Base-by-base conservation (phyloP, 1,284 basidiomycete genomes). In the Puccinia novopanici region DNA sequence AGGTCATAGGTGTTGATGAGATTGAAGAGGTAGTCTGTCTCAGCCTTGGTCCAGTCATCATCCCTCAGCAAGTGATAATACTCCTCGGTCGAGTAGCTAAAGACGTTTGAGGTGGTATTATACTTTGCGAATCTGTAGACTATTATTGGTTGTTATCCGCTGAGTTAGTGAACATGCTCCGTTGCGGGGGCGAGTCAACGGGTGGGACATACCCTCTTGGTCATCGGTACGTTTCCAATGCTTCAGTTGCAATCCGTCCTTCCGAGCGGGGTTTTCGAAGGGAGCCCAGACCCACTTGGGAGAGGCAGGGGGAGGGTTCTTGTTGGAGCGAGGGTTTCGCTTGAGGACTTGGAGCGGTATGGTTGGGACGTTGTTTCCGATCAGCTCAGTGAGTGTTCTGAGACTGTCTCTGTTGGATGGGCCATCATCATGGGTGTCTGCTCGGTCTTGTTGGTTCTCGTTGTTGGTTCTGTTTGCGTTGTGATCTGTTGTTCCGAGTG, bases 11-110 rank as follows among this genome's bases (percentile, higher is more conserved):
- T 90, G 68, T 90, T 88, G 24, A 93, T 91, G 19, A 98, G 86
- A 8, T 88, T 87, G 86, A 99, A 96, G 0, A 99, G 89, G 84
- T 98, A 95, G 84, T 94, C 92, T 0, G 97, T 98, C 87, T 99
- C 95, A 84, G 95, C 93, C 83, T 92, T 92, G 0, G 93, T 90
- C 97, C 97, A 99, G 81, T 92, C 91, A 22, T 88, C 88, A 85
- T 98, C 95, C 91, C 83, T 74, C 2, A 98, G 88, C 82, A 92
- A 89, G 50, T 89, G 89, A 13, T 90, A 90, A 85, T 99, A 99
- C 87, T 99, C 97, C 82, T 95, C 93, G 84, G 92, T 91, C 15
- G 93, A 92, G 87, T 98, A 99, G 65, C 89, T 89, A 87, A 92
- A 94, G 1, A 90, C 87, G 12, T 89, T 89, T 0, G 91, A 88